phyloP scores from a whole-genome alignment of 1,284 basidiomycete species.

The Coriolopsis trogii region DNA sequence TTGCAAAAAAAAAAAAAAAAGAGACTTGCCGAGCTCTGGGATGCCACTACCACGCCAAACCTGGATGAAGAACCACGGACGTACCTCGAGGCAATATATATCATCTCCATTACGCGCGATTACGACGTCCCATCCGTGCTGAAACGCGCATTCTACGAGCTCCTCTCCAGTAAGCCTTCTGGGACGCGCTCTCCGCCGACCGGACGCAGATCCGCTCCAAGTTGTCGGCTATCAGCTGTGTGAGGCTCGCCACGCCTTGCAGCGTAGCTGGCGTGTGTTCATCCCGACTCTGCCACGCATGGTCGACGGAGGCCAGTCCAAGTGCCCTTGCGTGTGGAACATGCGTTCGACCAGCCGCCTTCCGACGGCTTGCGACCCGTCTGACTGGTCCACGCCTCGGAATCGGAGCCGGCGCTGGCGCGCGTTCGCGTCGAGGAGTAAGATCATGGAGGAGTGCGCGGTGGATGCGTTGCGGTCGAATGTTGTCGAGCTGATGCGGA shows the following conservation, averaged over 20 bases:
- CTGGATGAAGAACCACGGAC: too few relatives aligned
- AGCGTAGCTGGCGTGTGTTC: constrained; percentile 2
- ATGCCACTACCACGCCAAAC: too few relatives aligned
- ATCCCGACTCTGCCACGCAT: not conserved
- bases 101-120: not conserved
- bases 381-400: not conserved
- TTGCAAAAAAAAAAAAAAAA: too few relatives aligned
- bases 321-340: too few relatives aligned
- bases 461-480: constrained; percentile 2
- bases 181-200: not conserved
- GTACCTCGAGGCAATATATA: constrained; percentile 4
- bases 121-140: constrained; percentile 1
- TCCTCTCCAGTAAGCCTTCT: constrained; percentile 3
- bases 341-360: too few relatives aligned
- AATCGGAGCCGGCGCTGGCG: not conserved
- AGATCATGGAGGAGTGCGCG: not conserved
- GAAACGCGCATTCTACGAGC: constrained; percentile 7
- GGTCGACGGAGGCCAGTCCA: too few relatives aligned
- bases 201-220: not conserved
- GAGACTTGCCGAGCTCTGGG: too few relatives aligned
- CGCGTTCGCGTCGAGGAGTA: not conserved
- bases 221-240: constrained; percentile 1
- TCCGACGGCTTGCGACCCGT: too few relatives aligned
- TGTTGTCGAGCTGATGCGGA: not conserved
- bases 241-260: not conserved